phyloP scores from a whole-genome alignment of 2,329 filamentous ascomycete genomes.

The Fusarium ambrosium region DNA sequence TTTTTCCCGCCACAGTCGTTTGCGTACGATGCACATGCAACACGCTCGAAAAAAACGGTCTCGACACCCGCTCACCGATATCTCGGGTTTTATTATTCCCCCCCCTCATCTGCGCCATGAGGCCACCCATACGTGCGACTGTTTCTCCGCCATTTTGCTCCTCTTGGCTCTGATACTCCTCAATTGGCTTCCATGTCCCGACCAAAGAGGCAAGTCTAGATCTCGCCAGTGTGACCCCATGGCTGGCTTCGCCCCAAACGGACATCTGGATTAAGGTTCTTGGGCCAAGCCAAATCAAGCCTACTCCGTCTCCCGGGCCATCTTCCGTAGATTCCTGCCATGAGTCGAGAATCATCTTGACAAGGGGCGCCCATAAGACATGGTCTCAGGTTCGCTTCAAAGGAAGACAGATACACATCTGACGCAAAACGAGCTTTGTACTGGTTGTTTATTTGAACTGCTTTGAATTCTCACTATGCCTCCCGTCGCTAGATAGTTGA shows the following conservation, averaged over 20 bases:
- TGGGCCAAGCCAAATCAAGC: constrained; percentile 36
- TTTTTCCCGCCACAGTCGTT: constrained; percentile 14
- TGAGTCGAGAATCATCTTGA: constrained; percentile 16
- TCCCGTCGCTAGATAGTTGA: constrained; percentile 33
- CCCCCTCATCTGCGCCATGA: constrained; percentile 11
- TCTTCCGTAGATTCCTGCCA: constrained; percentile 19
- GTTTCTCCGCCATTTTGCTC: constrained; percentile 5
- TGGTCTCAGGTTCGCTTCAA: not conserved
- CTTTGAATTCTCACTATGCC: constrained; percentile 28
- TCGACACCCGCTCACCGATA: constrained; percentile 21
- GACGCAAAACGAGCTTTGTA: constrained; percentile 1
- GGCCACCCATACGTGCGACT: constrained; percentile 20
- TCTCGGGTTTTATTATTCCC: constrained; percentile 12
- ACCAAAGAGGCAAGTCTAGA: constrained; percentile 22
- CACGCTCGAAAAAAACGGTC: constrained; percentile 19
- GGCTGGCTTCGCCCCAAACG: constrained; percentile 33
- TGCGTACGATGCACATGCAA: constrained; percentile 11
- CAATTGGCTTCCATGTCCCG: constrained; percentile 3
- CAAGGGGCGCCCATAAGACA: constrained; percentile 7
- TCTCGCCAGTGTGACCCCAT: constrained; percentile 17
- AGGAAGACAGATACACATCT: not conserved
- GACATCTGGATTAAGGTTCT: constrained; percentile 41
- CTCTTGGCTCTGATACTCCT: not conserved
- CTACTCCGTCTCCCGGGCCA: constrained; percentile 12
- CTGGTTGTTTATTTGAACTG: constrained; percentile 5